A percentile compares a stretch with the other conserved stretches of the same genome.
phyloP scores from a whole-genome alignment of 139 green algal species.

The Chlamydomonas sphaeroides region DNA sequence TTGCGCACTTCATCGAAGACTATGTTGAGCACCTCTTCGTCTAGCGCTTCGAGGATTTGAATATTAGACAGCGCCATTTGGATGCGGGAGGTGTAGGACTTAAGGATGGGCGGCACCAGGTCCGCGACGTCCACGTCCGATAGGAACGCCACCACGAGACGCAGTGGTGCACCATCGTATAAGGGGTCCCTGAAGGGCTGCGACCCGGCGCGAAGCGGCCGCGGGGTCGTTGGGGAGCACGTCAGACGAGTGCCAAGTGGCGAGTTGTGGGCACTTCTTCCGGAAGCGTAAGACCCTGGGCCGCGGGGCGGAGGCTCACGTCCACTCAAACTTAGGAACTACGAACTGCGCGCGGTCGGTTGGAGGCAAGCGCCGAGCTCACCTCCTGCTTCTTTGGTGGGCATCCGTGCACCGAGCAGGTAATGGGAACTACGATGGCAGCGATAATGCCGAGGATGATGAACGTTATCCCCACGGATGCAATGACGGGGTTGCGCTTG shows the following conservation, averaged over 20 bases:
- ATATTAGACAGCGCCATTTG: constrained; percentile 17
- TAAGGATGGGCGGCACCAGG: constrained; percentile 13
- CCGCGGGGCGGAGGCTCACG: too few species aligned
- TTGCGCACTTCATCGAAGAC: not conserved
- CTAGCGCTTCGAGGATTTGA: constrained; percentile 9
- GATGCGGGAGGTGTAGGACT: constrained; percentile 6
- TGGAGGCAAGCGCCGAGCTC: not conserved
- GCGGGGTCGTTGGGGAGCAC: not conserved
- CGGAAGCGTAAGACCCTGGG: not conserved
- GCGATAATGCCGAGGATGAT: constrained; percentile 14
- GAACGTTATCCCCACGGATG: not conserved
- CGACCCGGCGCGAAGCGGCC: not conserved
- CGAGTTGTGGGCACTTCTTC: not conserved
- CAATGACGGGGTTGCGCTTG: constrained; percentile 2
- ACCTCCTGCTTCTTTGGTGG: not conserved
- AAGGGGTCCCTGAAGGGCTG: not conserved
- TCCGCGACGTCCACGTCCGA: not conserved
- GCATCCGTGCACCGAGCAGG: constrained; percentile 24
- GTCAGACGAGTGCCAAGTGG: not conserved
- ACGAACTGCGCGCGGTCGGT: too few species aligned
- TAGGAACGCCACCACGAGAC: constrained; percentile 17
- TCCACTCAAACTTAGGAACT: too few species aligned
- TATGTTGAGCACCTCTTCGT: not conserved
- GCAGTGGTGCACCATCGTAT: not conserved
- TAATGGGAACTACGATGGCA: constrained; percentile 21